These are phyloP conservation scores for Pythium grandisporangium DNA, from an alignment of 352 stramenopile genomes.

Conservation along the genomic window DNA sequence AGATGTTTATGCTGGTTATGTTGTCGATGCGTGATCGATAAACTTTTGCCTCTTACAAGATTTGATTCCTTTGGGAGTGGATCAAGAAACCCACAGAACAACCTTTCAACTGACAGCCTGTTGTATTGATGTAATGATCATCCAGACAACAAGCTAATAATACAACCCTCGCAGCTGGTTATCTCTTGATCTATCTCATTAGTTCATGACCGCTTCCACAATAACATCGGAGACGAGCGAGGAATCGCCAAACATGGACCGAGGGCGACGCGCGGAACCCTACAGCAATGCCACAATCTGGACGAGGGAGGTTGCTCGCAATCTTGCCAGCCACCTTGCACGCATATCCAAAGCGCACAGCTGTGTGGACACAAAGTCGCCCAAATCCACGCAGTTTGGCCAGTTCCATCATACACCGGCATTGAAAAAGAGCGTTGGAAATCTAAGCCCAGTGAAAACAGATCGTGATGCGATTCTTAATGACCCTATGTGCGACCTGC, in stretches of 20 bases:
- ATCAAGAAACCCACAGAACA: background rate
- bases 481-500: too few relatives aligned
- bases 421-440: constrained; percentile 27
- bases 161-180: too few relatives aligned
- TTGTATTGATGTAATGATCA: background rate
- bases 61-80: too few relatives aligned
- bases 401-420: constrained; percentile 28
- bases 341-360: constrained; percentile 64
- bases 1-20: too few relatives aligned
- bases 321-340: constrained; percentile 56
- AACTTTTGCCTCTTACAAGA: too few relatives aligned
- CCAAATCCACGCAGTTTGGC: constrained; percentile 38
- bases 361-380: constrained; percentile 57
- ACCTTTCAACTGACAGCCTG: background rate
- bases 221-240: too few relatives aligned
- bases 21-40: too few relatives aligned
- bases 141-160: too few relatives aligned
- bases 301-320: constrained; percentile 61
- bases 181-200: too few relatives aligned
- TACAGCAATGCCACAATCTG: constrained; percentile 74
- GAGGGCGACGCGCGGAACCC: constrained; percentile 54
- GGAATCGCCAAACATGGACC: too few relatives aligned
- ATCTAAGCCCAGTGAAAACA: constrained; percentile 42
- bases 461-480: too few relatives aligned
- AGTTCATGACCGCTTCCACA: too few relatives aligned